A percentile compares a stretch with the other conserved stretches of the same genome.
phyloP scores from a whole-genome alignment of 2,329 filamentous ascomycete species.

The Ambrosiella cleistominuta region DNA sequence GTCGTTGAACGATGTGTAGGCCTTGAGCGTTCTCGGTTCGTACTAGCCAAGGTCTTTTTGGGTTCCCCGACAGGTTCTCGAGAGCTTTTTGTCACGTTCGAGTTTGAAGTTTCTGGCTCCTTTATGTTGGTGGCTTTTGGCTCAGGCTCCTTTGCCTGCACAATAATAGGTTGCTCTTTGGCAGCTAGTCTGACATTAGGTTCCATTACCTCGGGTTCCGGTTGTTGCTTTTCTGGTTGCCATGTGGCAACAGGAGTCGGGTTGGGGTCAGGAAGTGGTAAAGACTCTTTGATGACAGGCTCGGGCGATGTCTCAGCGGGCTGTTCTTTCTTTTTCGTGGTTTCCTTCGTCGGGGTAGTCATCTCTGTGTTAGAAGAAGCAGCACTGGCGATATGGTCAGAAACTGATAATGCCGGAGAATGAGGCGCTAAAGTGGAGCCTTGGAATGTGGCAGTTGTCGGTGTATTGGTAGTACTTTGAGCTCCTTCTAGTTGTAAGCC shows the following conservation, averaged over 20 bases:
- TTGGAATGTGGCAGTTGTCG: neutral
- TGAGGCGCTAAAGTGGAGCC: neutral
- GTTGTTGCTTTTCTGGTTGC: neutral
- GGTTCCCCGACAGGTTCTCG: neutral
- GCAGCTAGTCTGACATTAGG: neutral
- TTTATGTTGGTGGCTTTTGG: neutral
- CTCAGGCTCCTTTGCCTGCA: neutral
- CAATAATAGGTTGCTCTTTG: neutral
- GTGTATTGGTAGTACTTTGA: constrained; percentile 21
- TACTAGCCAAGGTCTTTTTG: neutral
- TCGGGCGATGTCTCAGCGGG: no score
- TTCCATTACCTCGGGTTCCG: neutral
- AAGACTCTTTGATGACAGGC: no score
- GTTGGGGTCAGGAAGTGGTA: neutral
- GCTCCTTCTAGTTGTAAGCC: constrained; percentile 31
- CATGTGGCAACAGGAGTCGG: neutral
- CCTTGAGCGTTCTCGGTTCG: neutral
- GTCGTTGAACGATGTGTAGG: neutral
- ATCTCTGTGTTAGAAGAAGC: no score
- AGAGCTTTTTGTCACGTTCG: neutral
- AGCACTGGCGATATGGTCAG: neutral
- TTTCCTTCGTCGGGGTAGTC: no score
- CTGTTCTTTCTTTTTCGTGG: no score
- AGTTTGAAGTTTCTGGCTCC: no score
- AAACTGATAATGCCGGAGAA: neutral